Base-by-base conservation (phyloP, 2,329 filamentous ascomycete species). In the Trematosphaeria pertusa region DNA sequence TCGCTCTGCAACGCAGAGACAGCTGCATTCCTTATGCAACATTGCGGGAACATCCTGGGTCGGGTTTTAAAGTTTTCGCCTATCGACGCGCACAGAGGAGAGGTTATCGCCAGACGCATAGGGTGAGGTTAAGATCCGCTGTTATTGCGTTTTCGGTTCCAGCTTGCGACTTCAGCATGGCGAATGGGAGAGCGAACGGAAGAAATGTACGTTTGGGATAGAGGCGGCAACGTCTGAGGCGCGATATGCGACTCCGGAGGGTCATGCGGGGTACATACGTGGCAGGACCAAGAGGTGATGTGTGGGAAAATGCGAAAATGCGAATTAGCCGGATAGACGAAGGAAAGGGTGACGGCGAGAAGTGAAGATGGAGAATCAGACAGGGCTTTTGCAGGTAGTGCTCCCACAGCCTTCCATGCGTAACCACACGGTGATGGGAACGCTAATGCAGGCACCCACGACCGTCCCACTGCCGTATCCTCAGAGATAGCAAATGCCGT, bases 211-310 rank as follows among this genome's bases (percentile, higher is more conserved):
- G 8, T 37, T 6, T 7, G 18, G 24, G 35, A 22, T 37, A 37
- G 35, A 22, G 35, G 35, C 24, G 18, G 35, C 14, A 5, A n/a
- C 8, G 18, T 37, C 19, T 37, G 18, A 19, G 35, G 35, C 35
- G 7, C 15, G 31, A 15, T 33, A 33, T 33, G 31, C 31, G 31
- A 11, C 14, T 11, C 32, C 14, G 11, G 35, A 20, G 19, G 19
- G 20, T 24, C 20, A 37, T 37, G 35, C 35, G 35, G 35, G 35
- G 35, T 37, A 37, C n/a, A n/a, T n/a, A n/a, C 18, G 18, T 37
- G 35, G 35, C 15, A 5, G 18, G 18, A 12, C 8, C n/a, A n/a
- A n/a, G n/a, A n/a, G n/a, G n/a, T n/a, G n/a, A n/a, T n/a, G n/a
- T 12, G 7, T 28, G 24, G 24, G 12, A 28, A 28, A 28, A 28